Conservation (phyloP, 352 stramenopile genomes). For the Globisporangium cederbergense region DNA sequence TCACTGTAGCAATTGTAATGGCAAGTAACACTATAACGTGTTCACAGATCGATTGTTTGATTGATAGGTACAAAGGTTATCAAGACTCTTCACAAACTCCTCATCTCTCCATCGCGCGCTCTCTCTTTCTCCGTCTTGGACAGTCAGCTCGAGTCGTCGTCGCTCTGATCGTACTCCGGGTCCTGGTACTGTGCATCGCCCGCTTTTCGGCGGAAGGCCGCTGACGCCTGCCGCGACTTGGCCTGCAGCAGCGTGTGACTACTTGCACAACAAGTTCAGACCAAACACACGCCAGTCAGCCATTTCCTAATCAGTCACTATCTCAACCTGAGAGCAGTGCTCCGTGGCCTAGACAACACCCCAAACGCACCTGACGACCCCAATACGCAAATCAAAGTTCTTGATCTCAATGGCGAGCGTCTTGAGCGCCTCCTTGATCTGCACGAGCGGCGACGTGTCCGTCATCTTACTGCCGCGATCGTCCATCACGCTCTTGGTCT, state of each 20-base stretch:
- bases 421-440: constrained; percentile 85
- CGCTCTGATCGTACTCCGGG: constrained; percentile 74
- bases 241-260: constrained; percentile 75
- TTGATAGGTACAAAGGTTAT: too few species aligned
- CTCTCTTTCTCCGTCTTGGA: neutral
- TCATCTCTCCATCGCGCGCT: too few species aligned
- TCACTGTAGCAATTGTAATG: too few species aligned
- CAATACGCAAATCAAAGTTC: constrained; percentile 78
- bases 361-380: constrained; percentile 48
- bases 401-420: constrained; percentile 73
- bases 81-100: too few species aligned
- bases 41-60: too few species aligned
- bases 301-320: neutral
- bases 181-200: constrained; percentile 53
- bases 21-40: too few species aligned
- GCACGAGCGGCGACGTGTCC: constrained; percentile 77
- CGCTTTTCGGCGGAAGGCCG: constrained; percentile 34
- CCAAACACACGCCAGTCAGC: neutral
- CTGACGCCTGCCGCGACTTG: constrained; percentile 55
- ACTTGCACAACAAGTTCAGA: neutral
- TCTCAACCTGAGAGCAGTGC: neutral
- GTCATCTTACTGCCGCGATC: constrained; percentile 83
- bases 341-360: neutral
- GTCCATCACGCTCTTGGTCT: constrained; percentile 78
- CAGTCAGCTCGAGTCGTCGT: constrained; percentile 68